Evolutionary conservation across 2,329 filamentous ascomycete species (phyloP).

Genomic region (Phaeophleospora eucalypticola): DNA sequence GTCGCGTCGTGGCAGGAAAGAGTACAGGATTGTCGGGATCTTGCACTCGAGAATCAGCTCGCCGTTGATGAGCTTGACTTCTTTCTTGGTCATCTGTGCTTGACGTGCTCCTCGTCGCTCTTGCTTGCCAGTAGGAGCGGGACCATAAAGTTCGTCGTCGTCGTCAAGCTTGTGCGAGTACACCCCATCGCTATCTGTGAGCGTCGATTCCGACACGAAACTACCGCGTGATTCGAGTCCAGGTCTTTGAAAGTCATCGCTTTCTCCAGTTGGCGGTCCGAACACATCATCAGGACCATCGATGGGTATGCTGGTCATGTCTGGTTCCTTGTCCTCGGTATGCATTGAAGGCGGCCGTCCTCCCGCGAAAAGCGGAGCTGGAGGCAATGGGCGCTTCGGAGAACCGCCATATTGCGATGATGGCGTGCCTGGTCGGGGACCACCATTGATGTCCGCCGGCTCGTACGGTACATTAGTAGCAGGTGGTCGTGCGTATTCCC

Average conservation of each 20-base stretch:
- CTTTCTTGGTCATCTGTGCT: slow-evolving; percentile 85
- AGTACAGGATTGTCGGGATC: slow-evolving; percentile 96
- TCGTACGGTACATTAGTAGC: slow-evolving; percentile 73
- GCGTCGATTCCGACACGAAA: slow-evolving; percentile 58
- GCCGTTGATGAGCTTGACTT: slow-evolving; percentile 94
- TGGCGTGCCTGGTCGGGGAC: slow-evolving; percentile 82
- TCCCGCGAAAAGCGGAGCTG: slow-evolving; percentile 75
- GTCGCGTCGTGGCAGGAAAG: slow-evolving; percentile 86
- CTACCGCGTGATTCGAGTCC: slow-evolving; percentile 60
- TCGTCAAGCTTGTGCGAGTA: slow-evolving; percentile 55
- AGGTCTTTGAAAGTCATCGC: slow-evolving; percentile 50
- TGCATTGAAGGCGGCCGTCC: slow-evolving; percentile 43
- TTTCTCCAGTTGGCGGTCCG: slow-evolving; percentile 55
- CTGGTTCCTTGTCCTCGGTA: slow-evolving; percentile 40
- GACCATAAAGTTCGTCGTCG: slow-evolving; percentile 61
- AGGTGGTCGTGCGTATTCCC: slow-evolving; percentile 68
- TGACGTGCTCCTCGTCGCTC: slow-evolving; percentile 80
- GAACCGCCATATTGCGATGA: slow-evolving; percentile 85
- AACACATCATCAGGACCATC: slow-evolving; percentile 59
- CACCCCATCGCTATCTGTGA: slow-evolving; percentile 58
- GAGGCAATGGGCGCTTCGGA: slow-evolving; percentile 79
- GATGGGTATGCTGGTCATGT: slow-evolving; percentile 69
- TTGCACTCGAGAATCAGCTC: slow-evolving; percentile 98
- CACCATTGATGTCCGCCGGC: slow-evolving; percentile 82
- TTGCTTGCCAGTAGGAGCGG: slow-evolving; percentile 81